Evolutionary conservation across 2,329 filamentous ascomycete species (phyloP), one percentile per base, ranked within the genome.

Genomic region (Orbilia quercus): DNA sequence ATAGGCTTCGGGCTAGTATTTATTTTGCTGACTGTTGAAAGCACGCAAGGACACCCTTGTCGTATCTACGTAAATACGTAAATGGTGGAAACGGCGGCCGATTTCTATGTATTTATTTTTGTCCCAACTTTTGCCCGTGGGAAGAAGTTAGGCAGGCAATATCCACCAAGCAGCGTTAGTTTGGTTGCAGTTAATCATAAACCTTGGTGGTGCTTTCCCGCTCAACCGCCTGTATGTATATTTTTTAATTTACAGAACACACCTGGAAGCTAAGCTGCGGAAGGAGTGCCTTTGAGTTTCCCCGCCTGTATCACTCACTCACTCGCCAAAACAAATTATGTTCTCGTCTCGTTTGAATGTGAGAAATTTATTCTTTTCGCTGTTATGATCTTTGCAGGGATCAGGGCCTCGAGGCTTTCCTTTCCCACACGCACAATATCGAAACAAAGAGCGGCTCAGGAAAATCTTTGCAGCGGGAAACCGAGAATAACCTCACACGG

Each of bases 401-500:
- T 73, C 69, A 66, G 47, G 28, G 69, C 58, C 50, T 66, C n/a
- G 50, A 48, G 57, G 48, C 28, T 36, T 50, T 50, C 40, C 44
- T 42, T 58, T 23, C 48, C 53, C 67, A n/a, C n/a, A n/a, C n/a
- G n/a, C n/a, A n/a, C n/a, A n/a, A n/a, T n/a, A n/a, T n/a, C n/a
- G n/a, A n/a, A n/a, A n/a, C n/a, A n/a, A n/a, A n/a, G n/a, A n/a
- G n/a, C n/a, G 50, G 58, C 66, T 59, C 67, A 64, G 63, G 40
- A 64, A 58, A 57, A 47, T 47, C 38, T 58, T 55, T 72, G 36
- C 45, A 53, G 60, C 48, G 60, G 58, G 53, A 60, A 65, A 55
- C 69, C 69, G 60, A 73, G 69, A 73, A 73, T 73, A 73, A 55
- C 69, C 69, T 72, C 67, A 73, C 69, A 73, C 69, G 60, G 69